Base-by-base conservation (phyloP, 2,329 filamentous ascomycete genomes). In the Taxawa tesnikishii region DNA sequence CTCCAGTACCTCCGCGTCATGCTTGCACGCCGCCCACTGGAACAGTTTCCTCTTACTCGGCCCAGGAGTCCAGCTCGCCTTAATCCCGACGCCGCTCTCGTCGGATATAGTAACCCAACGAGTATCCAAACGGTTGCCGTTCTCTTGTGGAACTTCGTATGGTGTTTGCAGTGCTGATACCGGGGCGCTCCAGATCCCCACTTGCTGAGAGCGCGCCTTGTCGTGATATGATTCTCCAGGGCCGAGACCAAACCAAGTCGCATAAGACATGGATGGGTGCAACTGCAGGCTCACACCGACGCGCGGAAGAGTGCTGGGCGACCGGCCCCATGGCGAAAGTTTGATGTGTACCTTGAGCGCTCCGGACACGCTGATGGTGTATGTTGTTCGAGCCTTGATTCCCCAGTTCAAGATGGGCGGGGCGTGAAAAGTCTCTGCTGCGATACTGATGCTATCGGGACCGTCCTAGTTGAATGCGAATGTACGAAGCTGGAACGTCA, bases 141-240 rank as follows among this genome's bases (percentile, higher is more conserved):
- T 72, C 43, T 82, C 77, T 47, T 83, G 77, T 0, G 77, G 77
- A 14, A 74, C 72, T 12, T 82, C 77, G 43, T 79, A 80, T 1
- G 61, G 58, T 0, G 65, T 63, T 45, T 69, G 67, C 15, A 81
- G 58, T 1, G 66, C 60, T 1, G 61, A 56, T 2, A 75, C 54
- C 1, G 42, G 43, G 8, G 49, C 43, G 0, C 46, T 48, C 50
- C 60, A 73, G 25, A 70, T 56, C 1, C 67, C 74, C 0, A 73
- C 45, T 2, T 55, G 57, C 42, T 77, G 72, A 2, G 70, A 67
- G 9, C 59, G 44, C 37, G 79, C 79, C 55, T 73, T 77, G 54
- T 83, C 79, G 11, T 59, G 56, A 56, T 82, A 83, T 8, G 64
- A 70, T 49, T 81, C 75, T 3, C 72, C 72, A 0, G 74, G 73